phyloP scores from a whole-genome alignment of 1,284 basidiomycete genomes.

The Ustilago loliicola region DNA sequence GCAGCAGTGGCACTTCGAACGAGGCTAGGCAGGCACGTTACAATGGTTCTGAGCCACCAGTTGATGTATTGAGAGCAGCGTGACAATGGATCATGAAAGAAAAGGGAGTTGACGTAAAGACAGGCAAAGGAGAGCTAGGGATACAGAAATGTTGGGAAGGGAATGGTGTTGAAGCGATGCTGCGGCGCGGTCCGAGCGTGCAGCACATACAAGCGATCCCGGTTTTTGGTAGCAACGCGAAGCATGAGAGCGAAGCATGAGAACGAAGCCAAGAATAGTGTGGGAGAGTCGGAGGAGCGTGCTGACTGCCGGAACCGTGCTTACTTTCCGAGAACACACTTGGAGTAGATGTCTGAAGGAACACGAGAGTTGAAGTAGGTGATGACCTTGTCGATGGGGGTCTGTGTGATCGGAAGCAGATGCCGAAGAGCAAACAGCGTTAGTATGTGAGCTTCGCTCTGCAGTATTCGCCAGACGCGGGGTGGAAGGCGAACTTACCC shows the following conservation, averaged over 20 bases:
- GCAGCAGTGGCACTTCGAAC: no score
- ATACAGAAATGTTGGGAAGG: neutral
- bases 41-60: neutral
- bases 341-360: conserved; percentile 44
- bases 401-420: neutral
- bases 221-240: neutral
- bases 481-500: conserved; percentile 1
- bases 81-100: neutral
- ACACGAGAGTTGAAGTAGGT: conserved; percentile 44
- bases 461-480: neutral
- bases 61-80: neutral
- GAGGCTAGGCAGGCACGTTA: neutral
- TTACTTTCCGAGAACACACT: conserved; percentile 43
- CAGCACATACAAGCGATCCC: neutral
- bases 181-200: neutral
- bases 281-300: neutral
- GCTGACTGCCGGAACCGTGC: neutral
- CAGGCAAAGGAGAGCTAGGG: neutral
- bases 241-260: neutral
- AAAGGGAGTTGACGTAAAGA: neutral
- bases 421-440: neutral
- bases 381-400: conserved; percentile 42
- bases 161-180: neutral
- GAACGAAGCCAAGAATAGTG: neutral
- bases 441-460: neutral